Conservation (phyloP, 73 alveolate genomes). For the Paraurostyla sp. region DNA sequence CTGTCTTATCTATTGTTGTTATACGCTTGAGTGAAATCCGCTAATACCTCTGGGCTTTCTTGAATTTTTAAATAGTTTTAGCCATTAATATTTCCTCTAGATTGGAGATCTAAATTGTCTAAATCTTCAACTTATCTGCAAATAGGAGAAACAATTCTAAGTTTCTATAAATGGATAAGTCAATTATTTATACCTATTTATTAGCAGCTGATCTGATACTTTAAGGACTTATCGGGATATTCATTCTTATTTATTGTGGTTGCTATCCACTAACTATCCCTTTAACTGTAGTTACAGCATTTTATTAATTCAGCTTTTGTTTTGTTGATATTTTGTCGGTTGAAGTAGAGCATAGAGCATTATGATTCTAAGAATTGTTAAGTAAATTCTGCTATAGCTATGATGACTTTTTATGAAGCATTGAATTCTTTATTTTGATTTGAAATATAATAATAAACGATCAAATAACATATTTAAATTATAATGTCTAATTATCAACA, state of each 20-base stretch:
- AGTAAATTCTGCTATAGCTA: background rate
- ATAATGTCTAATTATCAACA: background rate
- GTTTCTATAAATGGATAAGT: background rate
- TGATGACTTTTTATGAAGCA: conserved; percentile 32
- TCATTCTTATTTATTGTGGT: no score
- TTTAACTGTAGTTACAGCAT: no score
- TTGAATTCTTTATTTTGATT: background rate
- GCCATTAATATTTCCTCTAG: background rate
- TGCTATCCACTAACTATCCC: no score
- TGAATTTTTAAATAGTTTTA: background rate
- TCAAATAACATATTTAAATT: background rate
- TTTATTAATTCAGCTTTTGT: no score
- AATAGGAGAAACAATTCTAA: conserved; percentile 22
- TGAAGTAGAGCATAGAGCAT: background rate
- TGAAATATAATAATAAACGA: conserved; percentile 39
- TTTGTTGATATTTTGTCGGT: no score
- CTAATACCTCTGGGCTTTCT: conserved; percentile 21
- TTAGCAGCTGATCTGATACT: no score
- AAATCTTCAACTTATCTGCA: background rate
- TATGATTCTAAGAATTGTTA: background rate
- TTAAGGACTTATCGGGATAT: no score
- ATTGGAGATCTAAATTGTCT: background rate
- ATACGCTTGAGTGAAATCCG: background rate
- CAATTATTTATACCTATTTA: background rate
- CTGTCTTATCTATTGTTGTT: background rate